Conservation (phyloP, 2,329 filamentous ascomycete genomes). For the Phaeophleospora eucalypticola region DNA sequence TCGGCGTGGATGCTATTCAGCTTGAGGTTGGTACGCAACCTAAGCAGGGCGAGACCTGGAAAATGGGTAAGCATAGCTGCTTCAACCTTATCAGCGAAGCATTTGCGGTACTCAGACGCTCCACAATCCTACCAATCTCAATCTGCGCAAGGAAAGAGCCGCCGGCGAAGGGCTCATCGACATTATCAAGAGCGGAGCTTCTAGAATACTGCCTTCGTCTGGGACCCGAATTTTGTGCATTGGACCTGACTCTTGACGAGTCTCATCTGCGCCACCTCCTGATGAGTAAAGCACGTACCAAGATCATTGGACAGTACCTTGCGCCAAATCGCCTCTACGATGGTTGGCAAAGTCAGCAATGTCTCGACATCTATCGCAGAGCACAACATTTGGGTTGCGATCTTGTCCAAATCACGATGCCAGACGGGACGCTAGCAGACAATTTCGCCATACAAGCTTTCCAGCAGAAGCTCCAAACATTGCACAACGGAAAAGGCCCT, state of each 20-base stretch:
- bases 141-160: constrained; percentile 33
- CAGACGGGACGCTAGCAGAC: constrained; percentile 55
- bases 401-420: constrained; percentile 58
- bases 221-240: constrained; percentile 56
- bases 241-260: constrained; percentile 58
- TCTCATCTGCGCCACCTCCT: constrained; percentile 50
- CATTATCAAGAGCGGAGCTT: constrained; percentile 35
- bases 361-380: constrained; percentile 55
- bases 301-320: constrained; percentile 56
- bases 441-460: constrained; percentile 59
- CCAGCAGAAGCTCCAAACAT: constrained; percentile 43
- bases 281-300: constrained; percentile 51
- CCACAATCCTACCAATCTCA: constrained; percentile 53
- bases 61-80: constrained; percentile 21
- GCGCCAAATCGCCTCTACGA: constrained; percentile 37
- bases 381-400: constrained; percentile 58
- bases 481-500: constrained; percentile 16
- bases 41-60: constrained; percentile 16
- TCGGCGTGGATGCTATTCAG: constrained; percentile 65
- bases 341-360: constrained; percentile 56
- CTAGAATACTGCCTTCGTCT: constrained; percentile 59
- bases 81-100: constrained; percentile 48
- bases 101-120: constrained; percentile 58
- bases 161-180: constrained; percentile 7
- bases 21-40: constrained; percentile 38